A percentile compares a stretch with the other conserved stretches of the same genome.
phyloP scores from a whole-genome alignment of 2,329 filamentous ascomycete genomes.

The Colletotrichum shisoi region DNA sequence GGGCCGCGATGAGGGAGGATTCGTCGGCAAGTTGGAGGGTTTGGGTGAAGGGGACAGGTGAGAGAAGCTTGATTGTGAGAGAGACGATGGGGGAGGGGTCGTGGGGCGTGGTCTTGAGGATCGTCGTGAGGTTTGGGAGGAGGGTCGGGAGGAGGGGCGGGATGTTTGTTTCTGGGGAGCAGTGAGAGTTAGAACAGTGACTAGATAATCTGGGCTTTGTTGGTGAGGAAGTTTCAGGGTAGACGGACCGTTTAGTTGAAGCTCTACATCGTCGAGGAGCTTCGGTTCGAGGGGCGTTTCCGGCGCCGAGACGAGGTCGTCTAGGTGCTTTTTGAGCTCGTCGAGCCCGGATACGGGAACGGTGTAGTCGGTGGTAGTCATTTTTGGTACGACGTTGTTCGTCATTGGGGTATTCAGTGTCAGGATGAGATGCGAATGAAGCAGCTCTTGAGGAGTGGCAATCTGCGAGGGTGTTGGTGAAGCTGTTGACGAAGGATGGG shows the following conservation, averaged over 20 bases:
- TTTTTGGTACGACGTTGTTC: constrained; percentile 49
- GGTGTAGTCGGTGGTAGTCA: constrained; percentile 50
- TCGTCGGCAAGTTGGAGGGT: constrained; percentile 61
- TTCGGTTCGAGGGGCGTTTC: constrained; percentile 55
- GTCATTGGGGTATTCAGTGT: constrained; percentile 41
- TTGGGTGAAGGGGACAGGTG: constrained; percentile 61
- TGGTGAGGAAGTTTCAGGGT: neutral
- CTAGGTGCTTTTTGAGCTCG: constrained; percentile 63
- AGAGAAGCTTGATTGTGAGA: constrained; percentile 64
- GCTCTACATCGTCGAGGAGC: constrained; percentile 66
- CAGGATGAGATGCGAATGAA: neutral
- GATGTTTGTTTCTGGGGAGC: constrained; percentile 58
- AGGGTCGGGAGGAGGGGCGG: constrained; percentile 50
- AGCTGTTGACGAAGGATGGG: constrained; percentile 6
- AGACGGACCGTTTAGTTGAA: constrained; percentile 62
- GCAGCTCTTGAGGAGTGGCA: neutral
- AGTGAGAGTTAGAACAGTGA: neutral
- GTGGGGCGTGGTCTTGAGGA: constrained; percentile 60
- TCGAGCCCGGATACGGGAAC: constrained; percentile 61
- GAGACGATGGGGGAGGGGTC: constrained; percentile 62
- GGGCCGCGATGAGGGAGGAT: constrained; percentile 59
- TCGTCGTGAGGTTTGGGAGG: constrained; percentile 47
- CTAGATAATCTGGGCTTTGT: constrained; percentile 2
- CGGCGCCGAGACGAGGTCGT: constrained; percentile 57
- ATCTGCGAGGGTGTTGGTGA: neutral